These are phyloP conservation scores for Pyrenophora tritici-repentis DNA, from an alignment of 2,329 filamentous ascomycete genomes.

Conservation along the genomic window DNA sequence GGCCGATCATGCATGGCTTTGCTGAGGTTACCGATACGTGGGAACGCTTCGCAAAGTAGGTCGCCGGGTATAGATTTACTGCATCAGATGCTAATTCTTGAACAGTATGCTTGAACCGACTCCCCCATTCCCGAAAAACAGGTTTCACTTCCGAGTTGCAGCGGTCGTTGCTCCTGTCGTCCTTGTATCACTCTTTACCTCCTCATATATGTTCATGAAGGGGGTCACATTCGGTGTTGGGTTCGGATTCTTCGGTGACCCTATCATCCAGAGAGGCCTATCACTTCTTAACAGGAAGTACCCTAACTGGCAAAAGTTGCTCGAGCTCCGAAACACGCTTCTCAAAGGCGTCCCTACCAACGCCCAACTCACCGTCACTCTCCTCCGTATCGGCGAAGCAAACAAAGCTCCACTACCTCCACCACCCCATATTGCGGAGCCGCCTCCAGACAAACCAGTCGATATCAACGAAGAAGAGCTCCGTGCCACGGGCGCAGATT, in stretches of 20 bases:
- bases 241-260: slow-evolving; percentile 79
- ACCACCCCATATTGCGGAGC: slow-evolving; percentile 53
- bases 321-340: slow-evolving; percentile 75
- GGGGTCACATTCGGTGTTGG: slow-evolving; percentile 69
- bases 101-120: slow-evolving; percentile 54
- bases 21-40: slow-evolving; percentile 65
- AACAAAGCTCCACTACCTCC: slow-evolving; percentile 78
- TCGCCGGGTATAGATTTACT: neutral
- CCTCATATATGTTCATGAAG: slow-evolving; percentile 63
- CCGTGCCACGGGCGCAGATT: slow-evolving; percentile 57
- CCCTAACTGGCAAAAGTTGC: slow-evolving; percentile 75
- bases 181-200: slow-evolving; percentile 51
- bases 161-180: slow-evolving; percentile 52
- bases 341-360: slow-evolving; percentile 85
- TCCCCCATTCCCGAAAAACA: slow-evolving; percentile 53
- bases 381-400: slow-evolving; percentile 79
- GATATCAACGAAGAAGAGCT: slow-evolving; percentile 58
- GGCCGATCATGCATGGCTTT: slow-evolving; percentile 71
- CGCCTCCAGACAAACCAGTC: slow-evolving; percentile 57
- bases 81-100: slow-evolving; percentile 5
- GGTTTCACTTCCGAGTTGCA: slow-evolving; percentile 54
- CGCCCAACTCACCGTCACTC: slow-evolving; percentile 78
- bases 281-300: slow-evolving; percentile 64
- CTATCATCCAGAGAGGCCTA: slow-evolving; percentile 66
- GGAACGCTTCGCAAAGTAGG: slow-evolving; percentile 66